A percentile compares a stretch with the other conserved stretches of the same genome.
Evolutionary conservation across 768 basidiomycete species (phyloP).

Genomic region (Auriscalpium vulgare): DNA sequence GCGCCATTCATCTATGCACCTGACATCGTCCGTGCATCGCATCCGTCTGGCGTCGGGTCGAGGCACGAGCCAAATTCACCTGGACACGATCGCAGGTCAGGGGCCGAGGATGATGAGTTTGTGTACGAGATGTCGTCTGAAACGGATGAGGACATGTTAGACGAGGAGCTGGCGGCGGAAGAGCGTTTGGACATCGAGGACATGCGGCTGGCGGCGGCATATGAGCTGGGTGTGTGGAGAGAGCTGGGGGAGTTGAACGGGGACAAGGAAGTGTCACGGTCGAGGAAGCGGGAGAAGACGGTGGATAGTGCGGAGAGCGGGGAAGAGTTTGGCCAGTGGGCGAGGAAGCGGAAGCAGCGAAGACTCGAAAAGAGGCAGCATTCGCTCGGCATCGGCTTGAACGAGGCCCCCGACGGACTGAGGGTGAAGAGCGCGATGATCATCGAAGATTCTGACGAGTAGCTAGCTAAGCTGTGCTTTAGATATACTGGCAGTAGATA

Average conservation of each 20-base stretch:
- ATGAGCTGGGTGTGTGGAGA: constrained; percentile 38
- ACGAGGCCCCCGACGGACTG: constrained; percentile 4
- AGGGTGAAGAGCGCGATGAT: constrained; percentile 10
- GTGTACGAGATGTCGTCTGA: constrained; percentile 17
- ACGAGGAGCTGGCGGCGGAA: constrained; percentile 36
- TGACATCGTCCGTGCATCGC: constrained; percentile 9
- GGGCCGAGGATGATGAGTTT: neutral
- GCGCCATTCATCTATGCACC: constrained; percentile 30
- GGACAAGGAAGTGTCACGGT: neutral
- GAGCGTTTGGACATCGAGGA: constrained; percentile 33
- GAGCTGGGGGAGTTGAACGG: neutral
- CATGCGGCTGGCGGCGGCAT: constrained; percentile 19
- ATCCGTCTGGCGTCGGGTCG: constrained; percentile 14
- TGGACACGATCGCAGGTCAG: constrained; percentile 4
- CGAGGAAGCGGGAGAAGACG: neutral
- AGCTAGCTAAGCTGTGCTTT: too few relatives aligned
- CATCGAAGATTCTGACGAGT: constrained; percentile 5
- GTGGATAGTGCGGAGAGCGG: neutral
- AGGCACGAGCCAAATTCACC: constrained; percentile 13
- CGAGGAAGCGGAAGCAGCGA: constrained; percentile 2
- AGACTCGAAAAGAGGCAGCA: neutral
- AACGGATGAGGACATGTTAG: constrained; percentile 31
- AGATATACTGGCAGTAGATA: too few relatives aligned
- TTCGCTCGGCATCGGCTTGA: neutral
- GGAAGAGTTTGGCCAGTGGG: neutral